Evolutionary conservation across 2,329 filamentous ascomycete genomes (phyloP).

Genomic region (Akanthomyces dipterigenus): DNA sequence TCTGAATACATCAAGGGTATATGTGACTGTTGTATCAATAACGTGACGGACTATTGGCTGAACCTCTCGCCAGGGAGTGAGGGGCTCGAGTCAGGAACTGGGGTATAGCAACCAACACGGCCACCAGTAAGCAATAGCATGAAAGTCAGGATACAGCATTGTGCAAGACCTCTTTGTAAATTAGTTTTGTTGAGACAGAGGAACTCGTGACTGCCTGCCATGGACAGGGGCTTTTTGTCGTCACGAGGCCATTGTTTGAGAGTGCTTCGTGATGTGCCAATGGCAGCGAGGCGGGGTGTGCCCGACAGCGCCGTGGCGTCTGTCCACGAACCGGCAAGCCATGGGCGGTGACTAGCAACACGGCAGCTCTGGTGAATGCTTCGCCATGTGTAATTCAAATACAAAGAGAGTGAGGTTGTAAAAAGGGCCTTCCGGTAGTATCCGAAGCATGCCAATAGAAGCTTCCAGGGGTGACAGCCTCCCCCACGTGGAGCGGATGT

Average conservation of each 20-base stretch:
- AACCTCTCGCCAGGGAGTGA: background rate
- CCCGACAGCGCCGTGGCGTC: background rate
- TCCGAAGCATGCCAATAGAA: no score
- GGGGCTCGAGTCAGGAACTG: background rate
- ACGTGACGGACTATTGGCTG: background rate
- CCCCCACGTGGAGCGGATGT: conserved; percentile 4
- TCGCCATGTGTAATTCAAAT: no score
- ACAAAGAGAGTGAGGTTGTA: no score
- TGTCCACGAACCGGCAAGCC: no score
- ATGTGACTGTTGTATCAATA: background rate
- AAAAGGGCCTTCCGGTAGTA: no score
- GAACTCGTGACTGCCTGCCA: background rate
- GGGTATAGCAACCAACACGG: background rate
- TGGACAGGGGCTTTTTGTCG: background rate
- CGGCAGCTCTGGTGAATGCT: no score
- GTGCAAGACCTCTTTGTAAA: background rate
- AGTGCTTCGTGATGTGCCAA: background rate
- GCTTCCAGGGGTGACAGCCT: background rate
- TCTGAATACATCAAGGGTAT: background rate
- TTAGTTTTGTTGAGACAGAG: background rate
- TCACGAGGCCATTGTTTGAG: background rate
- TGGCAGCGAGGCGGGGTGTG: background rate
- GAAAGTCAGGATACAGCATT: background rate
- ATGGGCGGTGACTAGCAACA: no score
- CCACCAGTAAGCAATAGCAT: background rate